Evolutionary conservation across 495 filamentous ascomycete genomes (phyloP).

Genomic region (Penicillium alfredii): DNA sequence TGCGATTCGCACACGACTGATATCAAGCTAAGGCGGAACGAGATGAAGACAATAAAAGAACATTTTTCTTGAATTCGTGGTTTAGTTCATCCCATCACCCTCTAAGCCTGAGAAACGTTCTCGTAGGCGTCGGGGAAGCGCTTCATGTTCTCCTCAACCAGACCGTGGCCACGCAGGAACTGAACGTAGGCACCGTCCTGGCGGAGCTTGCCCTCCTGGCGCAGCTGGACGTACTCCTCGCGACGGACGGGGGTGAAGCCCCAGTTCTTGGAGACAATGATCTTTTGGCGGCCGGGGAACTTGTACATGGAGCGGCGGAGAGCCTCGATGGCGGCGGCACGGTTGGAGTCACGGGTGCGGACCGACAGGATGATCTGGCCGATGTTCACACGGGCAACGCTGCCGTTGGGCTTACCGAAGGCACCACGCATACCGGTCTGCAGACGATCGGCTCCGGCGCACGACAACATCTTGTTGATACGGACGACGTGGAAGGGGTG

Average conservation of each 20-base stretch:
- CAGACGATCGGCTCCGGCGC: constrained; percentile 98
- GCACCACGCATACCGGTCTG: constrained; percentile 99
- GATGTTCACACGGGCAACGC: constrained; percentile 97
- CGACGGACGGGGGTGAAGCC: constrained; percentile 97
- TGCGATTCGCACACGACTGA: constrained; percentile 20
- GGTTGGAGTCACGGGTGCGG: constrained; percentile 89
- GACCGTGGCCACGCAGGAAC: constrained; percentile 90
- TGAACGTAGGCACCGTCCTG: constrained; percentile 98
- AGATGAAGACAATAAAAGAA: constrained; percentile 17
- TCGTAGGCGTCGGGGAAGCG: constrained; percentile 89
- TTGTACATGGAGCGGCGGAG: constrained; percentile 99
- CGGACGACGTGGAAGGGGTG: constrained; percentile 99
- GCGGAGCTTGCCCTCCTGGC: constrained; percentile 81
- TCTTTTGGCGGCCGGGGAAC: constrained; percentile 99
- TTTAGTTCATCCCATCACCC: constrained; percentile 25
- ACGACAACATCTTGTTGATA: constrained; percentile 99
- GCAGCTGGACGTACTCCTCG: constrained; percentile 91
- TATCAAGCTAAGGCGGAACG: constrained; percentile 22
- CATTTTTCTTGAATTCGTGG: constrained; percentile 27
- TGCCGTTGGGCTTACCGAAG: constrained; percentile 97
- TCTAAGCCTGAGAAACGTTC: constrained; percentile 43
- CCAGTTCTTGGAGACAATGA: constrained; percentile 99
- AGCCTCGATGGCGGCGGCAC: constrained; percentile 91
- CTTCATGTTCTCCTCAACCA: constrained; percentile 77
- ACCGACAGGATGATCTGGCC: constrained; percentile 96